These are phyloP conservation scores for Hymenoscyphus scutula DNA, from an alignment of 2,329 filamentous ascomycete species.

Conservation along the genomic window DNA sequence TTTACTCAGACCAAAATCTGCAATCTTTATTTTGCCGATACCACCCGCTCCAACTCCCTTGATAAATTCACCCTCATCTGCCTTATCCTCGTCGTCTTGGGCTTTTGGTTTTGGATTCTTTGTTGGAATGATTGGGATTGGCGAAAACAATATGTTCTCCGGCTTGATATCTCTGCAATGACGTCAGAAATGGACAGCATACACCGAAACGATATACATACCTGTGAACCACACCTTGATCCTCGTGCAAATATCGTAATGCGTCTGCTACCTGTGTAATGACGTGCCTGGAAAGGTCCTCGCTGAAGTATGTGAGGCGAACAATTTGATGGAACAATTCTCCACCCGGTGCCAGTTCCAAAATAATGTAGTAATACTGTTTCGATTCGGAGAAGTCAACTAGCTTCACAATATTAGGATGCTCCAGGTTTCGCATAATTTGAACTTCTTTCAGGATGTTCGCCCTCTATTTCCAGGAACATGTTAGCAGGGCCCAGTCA, in stretches of 20 bases:
- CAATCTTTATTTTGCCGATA: constrained; percentile 94
- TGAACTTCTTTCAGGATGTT: constrained; percentile 99
- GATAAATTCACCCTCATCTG: constrained; percentile 91
- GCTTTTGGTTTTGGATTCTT: constrained; percentile 77
- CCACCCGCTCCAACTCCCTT: constrained; percentile 79
- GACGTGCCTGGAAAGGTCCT: constrained; percentile 90
- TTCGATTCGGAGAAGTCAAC: constrained; percentile 90
- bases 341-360: constrained; percentile 91
- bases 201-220: constrained; percentile 47
- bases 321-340: constrained; percentile 99
- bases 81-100: constrained; percentile 94
- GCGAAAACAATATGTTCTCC: constrained; percentile 93
- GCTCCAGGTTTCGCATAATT: constrained; percentile 96
- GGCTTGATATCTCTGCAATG: constrained; percentile 87
- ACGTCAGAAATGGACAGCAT: constrained; percentile 31
- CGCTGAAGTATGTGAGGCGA: constrained; percentile 96
- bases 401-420: constrained; percentile 92
- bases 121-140: constrained; percentile 76
- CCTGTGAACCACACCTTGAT: constrained; percentile 95
- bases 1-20: constrained; percentile 96
- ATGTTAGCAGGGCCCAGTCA: constrained; percentile 12
- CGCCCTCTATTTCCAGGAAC: constrained; percentile 62
- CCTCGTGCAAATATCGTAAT: constrained; percentile 89
- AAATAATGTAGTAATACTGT: constrained; percentile 96
- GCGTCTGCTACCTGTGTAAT: constrained; percentile 95